These are phyloP conservation scores for Aspergillus aculeatus DNA, from an alignment of 2,329 filamentous ascomycete genomes.

Conservation along the genomic window DNA sequence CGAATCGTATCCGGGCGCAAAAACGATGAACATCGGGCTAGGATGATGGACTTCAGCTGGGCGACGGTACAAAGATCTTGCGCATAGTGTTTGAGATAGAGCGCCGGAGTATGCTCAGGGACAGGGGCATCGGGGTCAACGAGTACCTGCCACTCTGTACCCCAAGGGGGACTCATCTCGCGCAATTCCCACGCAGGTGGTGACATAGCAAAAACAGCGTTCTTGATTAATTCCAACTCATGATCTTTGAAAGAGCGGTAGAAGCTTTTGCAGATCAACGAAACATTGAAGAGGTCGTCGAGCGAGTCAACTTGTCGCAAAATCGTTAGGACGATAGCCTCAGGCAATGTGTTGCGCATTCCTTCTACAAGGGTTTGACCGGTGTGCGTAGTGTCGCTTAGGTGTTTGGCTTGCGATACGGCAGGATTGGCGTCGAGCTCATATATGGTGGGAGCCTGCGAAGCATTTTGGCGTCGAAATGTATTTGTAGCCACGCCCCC, in stretches of 20 bases:
- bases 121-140: slow-evolving; percentile 48
- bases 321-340: slow-evolving; percentile 54
- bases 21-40: slow-evolving; percentile 56
- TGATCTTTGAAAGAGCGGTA: slow-evolving; percentile 58
- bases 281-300: slow-evolving; percentile 56
- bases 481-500: slow-evolving; percentile 15
- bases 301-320: slow-evolving; percentile 50
- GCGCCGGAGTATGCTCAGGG: slow-evolving; percentile 53
- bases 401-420: slow-evolving; percentile 10
- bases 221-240: slow-evolving; percentile 55
- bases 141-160: slow-evolving; percentile 40
- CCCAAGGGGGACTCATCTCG: slow-evolving; percentile 56
- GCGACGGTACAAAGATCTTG: slow-evolving; percentile 55
- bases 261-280: slow-evolving; percentile 56
- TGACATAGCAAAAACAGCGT: slow-evolving; percentile 53
- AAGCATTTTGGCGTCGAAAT: slow-evolving; percentile 21
- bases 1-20: slow-evolving; percentile 56
- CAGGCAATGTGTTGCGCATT: slow-evolving; percentile 48
- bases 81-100: slow-evolving; percentile 53
- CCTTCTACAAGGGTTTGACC: slow-evolving; percentile 16
- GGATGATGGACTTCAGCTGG: slow-evolving; percentile 56
- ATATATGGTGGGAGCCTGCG: slow-evolving; percentile 25
- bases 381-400: slow-evolving; percentile 13
- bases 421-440: slow-evolving; percentile 34
- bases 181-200: slow-evolving; percentile 61